These are phyloP conservation scores for Endotrypanum monterogeii DNA, from an alignment of 208 protist genomes.

Conservation along the genomic window DNA sequence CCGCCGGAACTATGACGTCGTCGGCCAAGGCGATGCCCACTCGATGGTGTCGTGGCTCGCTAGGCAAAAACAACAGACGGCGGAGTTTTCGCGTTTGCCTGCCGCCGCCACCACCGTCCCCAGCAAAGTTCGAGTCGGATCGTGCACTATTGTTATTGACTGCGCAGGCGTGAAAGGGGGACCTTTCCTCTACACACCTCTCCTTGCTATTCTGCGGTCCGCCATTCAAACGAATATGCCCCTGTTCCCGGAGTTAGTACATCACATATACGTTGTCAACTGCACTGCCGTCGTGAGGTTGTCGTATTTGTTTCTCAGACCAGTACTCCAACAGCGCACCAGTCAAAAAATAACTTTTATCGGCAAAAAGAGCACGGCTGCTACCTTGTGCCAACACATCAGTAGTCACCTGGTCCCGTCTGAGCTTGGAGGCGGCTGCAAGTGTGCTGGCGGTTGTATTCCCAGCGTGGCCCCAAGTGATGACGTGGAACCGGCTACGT, in stretches of 20 bases:
- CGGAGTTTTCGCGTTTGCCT: background rate
- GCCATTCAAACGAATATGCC: conserved; percentile 40
- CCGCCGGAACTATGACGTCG: conserved; percentile 24
- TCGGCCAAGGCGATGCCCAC: conserved; percentile 23
- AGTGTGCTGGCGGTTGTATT: conserved; percentile 48
- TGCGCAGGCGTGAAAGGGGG: conserved; percentile 36
- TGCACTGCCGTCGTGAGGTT: conserved; percentile 38
- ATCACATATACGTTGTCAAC: conserved; percentile 63
- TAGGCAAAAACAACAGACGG: background rate
- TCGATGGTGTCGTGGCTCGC: background rate
- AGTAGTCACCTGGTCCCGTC: conserved; percentile 47
- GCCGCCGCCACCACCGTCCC: conserved; percentile 10
- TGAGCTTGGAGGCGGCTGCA: conserved; percentile 49
- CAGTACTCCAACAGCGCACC: conserved; percentile 25
- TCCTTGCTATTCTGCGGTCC: conserved; percentile 37
- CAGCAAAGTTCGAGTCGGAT: conserved; percentile 24
- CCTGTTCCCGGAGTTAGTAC: conserved; percentile 64
- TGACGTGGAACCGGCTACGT: background rate
- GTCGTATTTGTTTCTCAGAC: conserved; percentile 34
- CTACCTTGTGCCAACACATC: conserved; percentile 38
- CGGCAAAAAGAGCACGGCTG: conserved; percentile 29
- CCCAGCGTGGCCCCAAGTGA: conserved; percentile 3
- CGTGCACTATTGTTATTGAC: conserved; percentile 49
- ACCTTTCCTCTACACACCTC: conserved; percentile 37
- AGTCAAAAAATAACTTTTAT: conserved; percentile 55